Percentiles rank a stretch among this genome's conserved stretches.
Conservation (phyloP, 2,329 filamentous ascomycete species). For the Sordariomycetes sp. region DNA sequence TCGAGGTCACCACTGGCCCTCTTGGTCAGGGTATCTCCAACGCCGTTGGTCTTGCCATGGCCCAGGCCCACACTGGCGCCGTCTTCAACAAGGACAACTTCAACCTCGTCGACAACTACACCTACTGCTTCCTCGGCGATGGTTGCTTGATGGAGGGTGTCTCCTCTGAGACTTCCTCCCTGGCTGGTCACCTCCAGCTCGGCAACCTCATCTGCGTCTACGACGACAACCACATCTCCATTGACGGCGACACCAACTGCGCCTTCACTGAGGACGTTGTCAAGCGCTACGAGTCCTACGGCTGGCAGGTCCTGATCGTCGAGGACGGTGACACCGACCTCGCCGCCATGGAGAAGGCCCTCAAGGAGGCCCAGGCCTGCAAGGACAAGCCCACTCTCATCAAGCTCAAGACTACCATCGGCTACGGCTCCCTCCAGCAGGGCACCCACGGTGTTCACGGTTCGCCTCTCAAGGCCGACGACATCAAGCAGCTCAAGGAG, state of each 20-base stretch:
- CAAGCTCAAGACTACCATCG: constrained; percentile 95
- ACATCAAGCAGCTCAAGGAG: constrained; percentile 86
- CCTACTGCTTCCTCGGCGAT: constrained; percentile 94
- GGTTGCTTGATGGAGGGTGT: constrained; percentile 98
- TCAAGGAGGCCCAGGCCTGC: constrained; percentile 75
- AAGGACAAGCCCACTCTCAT: constrained; percentile 96
- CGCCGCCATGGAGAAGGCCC: constrained; percentile 76
- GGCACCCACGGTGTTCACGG: constrained; percentile 96
- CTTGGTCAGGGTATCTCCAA: constrained; percentile 97
- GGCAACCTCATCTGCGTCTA: constrained; percentile 96
- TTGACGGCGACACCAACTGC: constrained; percentile 89
- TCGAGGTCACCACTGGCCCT: constrained; percentile 97
- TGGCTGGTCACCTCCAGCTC: constrained; percentile 92
- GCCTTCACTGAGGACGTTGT: constrained; percentile 95
- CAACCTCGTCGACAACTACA: constrained; percentile 91
- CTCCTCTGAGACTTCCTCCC: constrained; percentile 82
- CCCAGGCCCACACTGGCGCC: constrained; percentile 82
- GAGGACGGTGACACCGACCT: constrained; percentile 85
- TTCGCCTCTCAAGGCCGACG: constrained; percentile 88
- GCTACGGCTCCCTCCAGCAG: constrained; percentile 86
- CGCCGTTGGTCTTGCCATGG: constrained; percentile 95
- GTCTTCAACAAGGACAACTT: constrained; percentile 96
- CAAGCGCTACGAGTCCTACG: constrained; percentile 94
- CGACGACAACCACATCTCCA: constrained; percentile 97
- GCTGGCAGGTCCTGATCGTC: constrained; percentile 86